Base-by-base conservation (phyloP, 164 flowering plant genomes). In the Piper longum region DNA sequence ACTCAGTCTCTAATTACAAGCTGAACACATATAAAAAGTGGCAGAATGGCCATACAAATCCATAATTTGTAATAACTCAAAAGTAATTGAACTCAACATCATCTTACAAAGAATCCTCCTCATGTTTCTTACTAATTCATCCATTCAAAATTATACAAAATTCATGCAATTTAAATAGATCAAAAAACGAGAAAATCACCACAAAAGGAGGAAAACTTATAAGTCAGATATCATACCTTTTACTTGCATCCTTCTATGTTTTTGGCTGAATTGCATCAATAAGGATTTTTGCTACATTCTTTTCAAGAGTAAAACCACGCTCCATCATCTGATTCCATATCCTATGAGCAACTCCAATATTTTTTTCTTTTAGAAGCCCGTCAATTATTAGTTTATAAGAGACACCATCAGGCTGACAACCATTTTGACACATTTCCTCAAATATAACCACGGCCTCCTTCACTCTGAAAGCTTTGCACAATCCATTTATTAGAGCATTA, bases 241-340 rank as follows among this genome's bases (percentile, higher is more conserved):
- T 2, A 19, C 6, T 56, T 19, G n/a, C n/a, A n/a, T n/a, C n/a
- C 12, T 9, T 45, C 52, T 14, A 45, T 7, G 7, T 45, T 58
- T 71, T 70, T n/a, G 75, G 73, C 41, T 68, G 72, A 44, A 82
- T 74, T 48, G 85, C 85, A 59, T 67, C 72, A 17, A 80, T 73
- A 18, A 95, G 85, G 40, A 75, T 73, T 68, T 83, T 81, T 41
- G 91, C 85, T 67, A 83, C 72, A 62, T 71, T 64, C 64, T 75
- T 69, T 16, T 91, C 91, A 65, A 95, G 90, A 40, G 90, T 82
- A 70, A 84, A 84, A 6, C 99, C 99, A 70, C 83, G 86, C 69
- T 85, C 93, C 97, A 95, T 89, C 99, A 95, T 95, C 70, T 81
- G 78, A 76, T 91, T 91, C 97, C 99, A 95, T 48, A 91, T 72